These are phyloP conservation scores for Diaporthe humulicola DNA, from an alignment of 2,329 filamentous ascomycete genomes.

Conservation along the genomic window DNA sequence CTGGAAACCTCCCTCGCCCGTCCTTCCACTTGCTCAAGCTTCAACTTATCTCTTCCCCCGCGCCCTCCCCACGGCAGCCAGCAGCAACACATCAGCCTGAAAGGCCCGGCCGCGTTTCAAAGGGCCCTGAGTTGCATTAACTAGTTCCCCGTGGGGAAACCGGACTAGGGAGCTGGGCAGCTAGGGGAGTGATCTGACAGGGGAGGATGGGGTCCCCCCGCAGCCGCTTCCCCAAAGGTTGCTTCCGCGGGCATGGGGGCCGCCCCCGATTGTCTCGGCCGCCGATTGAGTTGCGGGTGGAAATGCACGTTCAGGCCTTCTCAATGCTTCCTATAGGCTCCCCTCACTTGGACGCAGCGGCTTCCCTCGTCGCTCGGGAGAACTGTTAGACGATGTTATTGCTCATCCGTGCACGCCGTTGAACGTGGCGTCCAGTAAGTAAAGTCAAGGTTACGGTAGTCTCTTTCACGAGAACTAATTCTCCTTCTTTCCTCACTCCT, in stretches of 20 bases:
- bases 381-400: slow-evolving; percentile 20
- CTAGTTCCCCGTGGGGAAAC: slow-evolving; percentile 22
- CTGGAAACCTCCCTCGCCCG: not conserved
- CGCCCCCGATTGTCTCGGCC: not conserved
- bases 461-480: not conserved
- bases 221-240: slow-evolving; percentile 7
- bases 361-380: slow-evolving; percentile 7
- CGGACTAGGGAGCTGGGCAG: not conserved
- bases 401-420: slow-evolving; percentile 16
- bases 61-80: not conserved
- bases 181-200: slow-evolving; percentile 13
- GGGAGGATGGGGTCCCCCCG: not conserved
- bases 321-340: slow-evolving; percentile 19
- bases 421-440: slow-evolving; percentile 8
- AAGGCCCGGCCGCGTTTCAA: slow-evolving; percentile 22
- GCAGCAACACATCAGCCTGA: slow-evolving; percentile 24
- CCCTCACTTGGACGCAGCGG: slow-evolving; percentile 2
- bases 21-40: not conserved
- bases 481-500: not conserved
- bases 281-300: slow-evolving; percentile 26
- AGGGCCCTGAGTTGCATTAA: slow-evolving; percentile 1
- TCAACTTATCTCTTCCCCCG: not conserved
- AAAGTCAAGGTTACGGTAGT: not conserved
- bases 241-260: slow-evolving; percentile 3
- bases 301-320: slow-evolving; percentile 8